phyloP scores from a whole-genome alignment of 2,329 filamentous ascomycete species.

The Pyrenophora tritici-repentis region DNA sequence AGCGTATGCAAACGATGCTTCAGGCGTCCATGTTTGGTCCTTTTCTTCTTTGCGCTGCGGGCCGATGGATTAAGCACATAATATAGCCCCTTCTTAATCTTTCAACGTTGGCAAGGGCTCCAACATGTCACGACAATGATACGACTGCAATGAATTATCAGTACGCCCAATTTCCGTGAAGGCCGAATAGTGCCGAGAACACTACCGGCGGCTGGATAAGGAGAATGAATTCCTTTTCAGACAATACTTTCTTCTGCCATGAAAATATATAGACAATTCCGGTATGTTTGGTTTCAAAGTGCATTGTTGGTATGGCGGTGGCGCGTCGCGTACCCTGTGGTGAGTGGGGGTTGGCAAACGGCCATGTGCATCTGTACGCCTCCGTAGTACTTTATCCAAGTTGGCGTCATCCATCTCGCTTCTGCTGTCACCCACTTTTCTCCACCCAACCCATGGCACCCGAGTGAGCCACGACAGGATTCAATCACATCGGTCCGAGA shows the following conservation, averaged over 20 bases:
- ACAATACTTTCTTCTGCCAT: not conserved
- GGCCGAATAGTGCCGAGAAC: no score
- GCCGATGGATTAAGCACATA: no score
- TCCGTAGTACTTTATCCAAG: not conserved
- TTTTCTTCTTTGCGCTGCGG: not conserved
- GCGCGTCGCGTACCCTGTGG: conserved; percentile 1
- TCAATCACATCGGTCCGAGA: conserved; percentile 10
- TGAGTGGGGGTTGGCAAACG: conserved; percentile 8
- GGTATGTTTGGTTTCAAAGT: no score
- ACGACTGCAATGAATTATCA: no score
- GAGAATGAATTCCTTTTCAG: not conserved
- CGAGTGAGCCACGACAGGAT: conserved; percentile 10
- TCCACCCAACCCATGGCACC: conserved; percentile 8
- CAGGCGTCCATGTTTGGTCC: no score
- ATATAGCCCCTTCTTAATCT: no score
- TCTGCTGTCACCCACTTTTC: conserved; percentile 8
- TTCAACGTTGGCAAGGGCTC: no score
- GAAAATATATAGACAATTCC: not conserved
- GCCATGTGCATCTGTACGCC: conserved; percentile 4
- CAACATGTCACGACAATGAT: no score
- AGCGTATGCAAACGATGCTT: no score
- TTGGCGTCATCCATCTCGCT: conserved; percentile 8
- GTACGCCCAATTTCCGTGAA: no score
- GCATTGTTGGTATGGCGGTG: not conserved
- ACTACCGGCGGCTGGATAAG: no score